These are phyloP conservation scores for Cladophialophora psammophila DNA, from an alignment of 2,329 filamentous ascomycete species.

Conservation along the genomic window DNA sequence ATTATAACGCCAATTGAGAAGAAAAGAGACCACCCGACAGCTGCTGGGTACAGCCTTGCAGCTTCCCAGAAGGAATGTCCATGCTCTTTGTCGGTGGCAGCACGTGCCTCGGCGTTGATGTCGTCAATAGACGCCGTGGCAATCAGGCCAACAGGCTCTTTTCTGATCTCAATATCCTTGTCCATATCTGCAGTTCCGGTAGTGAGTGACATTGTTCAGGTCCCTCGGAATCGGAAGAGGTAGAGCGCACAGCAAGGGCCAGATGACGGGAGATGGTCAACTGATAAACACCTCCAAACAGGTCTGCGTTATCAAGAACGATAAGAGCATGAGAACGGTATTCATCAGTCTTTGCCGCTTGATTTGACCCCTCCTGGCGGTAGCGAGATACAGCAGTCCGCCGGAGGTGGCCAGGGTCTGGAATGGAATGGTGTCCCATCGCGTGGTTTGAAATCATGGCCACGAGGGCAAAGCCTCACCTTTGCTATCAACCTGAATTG, in stretches of 20 bases:
- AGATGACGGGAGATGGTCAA: slow-evolving; percentile 2
- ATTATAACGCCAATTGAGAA: slow-evolving; percentile 47
- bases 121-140: slow-evolving; percentile 38
- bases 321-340: slow-evolving; percentile 21
- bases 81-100: slow-evolving; percentile 48
- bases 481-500: slow-evolving; percentile 16
- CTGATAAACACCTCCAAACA: slow-evolving; percentile 1
- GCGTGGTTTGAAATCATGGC: slow-evolving; percentile 6
- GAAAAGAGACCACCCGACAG: slow-evolving; percentile 48
- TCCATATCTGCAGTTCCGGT: slow-evolving; percentile 46
- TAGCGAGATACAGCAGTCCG: slow-evolving; percentile 22
- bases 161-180: slow-evolving; percentile 35
- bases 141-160: slow-evolving; percentile 36
- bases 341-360: slow-evolving; percentile 17
- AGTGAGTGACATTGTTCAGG: slow-evolving; percentile 10
- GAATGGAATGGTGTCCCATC: neutral
- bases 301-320: slow-evolving; percentile 24
- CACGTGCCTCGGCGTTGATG: slow-evolving; percentile 43
- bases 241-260: neutral
- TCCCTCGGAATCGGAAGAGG: neutral
- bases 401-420: slow-evolving; percentile 12
- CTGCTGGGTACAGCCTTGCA: slow-evolving; percentile 54
- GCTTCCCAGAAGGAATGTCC: slow-evolving; percentile 48
- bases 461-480: slow-evolving; percentile 13
- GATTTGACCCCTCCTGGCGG: slow-evolving; percentile 23